These are phyloP conservation scores for Helotiales sp. DNA, from an alignment of 2,329 filamentous ascomycete species.

Conservation along the genomic window DNA sequence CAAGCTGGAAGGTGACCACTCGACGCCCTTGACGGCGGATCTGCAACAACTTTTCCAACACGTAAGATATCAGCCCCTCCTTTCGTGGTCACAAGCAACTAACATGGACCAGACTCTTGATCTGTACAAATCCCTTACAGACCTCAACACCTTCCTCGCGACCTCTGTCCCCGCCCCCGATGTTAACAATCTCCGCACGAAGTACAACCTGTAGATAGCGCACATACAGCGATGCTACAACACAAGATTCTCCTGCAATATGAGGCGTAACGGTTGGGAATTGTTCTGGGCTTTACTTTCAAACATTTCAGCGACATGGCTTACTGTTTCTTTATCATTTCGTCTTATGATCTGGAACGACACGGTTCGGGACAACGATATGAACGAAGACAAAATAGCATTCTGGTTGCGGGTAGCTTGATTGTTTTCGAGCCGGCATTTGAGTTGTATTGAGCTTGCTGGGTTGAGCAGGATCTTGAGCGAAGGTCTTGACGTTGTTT, in stretches of 20 bases:
- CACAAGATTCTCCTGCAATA: not conserved
- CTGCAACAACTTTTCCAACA: slow-evolving; percentile 34
- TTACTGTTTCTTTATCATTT: not conserved
- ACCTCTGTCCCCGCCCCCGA: slow-evolving; percentile 25
- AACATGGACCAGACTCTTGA: slow-evolving; percentile 43
- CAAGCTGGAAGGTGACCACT: slow-evolving; percentile 58
- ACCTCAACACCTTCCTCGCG: slow-evolving; percentile 51
- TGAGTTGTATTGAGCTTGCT: not conserved
- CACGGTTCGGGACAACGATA: not conserved
- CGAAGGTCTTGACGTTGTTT: not conserved
- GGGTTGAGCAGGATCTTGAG: not conserved
- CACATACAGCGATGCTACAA: not conserved
- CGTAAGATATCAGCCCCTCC: slow-evolving; percentile 22
- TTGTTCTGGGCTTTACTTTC: not conserved
- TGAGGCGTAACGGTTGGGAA: slow-evolving; percentile 2
- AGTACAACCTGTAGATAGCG: slow-evolving; percentile 37
- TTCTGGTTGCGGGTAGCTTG: slow-evolving; percentile 1
- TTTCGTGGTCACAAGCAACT: slow-evolving; percentile 19
- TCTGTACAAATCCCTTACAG: slow-evolving; percentile 54
- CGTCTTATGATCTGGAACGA: not conserved
- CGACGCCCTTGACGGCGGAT: slow-evolving; percentile 31
- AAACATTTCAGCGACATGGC: slow-evolving; percentile 2
- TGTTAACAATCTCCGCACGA: slow-evolving; percentile 27
- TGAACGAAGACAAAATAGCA: slow-evolving; percentile 9
- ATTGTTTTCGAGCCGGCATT: slow-evolving; percentile 3